Conservation (phyloP, 345 rosid genomes). For the Bruguiera sexangula region DNA sequence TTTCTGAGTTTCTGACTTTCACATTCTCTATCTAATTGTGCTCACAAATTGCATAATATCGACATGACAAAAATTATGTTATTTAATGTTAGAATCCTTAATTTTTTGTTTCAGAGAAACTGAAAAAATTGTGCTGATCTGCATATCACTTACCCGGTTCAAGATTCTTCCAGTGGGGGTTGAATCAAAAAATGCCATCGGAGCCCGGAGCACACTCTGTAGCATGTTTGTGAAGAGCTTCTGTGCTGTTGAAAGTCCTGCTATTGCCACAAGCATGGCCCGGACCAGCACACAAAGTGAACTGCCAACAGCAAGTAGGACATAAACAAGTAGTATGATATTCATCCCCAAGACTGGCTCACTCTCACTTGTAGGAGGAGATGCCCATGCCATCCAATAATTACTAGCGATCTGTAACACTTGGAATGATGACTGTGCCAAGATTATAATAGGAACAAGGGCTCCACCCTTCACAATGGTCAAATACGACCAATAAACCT, state of each 20-base stretch:
- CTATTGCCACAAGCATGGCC: slow-evolving; percentile 55
- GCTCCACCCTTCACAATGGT: slow-evolving; percentile 67
- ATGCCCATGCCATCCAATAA: slow-evolving; percentile 96
- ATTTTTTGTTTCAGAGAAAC: too few relatives aligned
- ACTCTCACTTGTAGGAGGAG: slow-evolving; percentile 60
- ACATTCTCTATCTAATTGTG: too few relatives aligned
- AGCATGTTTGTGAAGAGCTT: slow-evolving; percentile 77
- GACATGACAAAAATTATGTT: too few relatives aligned
- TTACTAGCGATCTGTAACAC: slow-evolving; percentile 76
- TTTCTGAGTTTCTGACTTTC: too few relatives aligned
- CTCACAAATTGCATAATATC: too few relatives aligned
- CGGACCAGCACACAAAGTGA: slow-evolving; percentile 68
- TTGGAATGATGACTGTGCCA: slow-evolving; percentile 89
- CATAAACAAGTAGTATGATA: slow-evolving; percentile 56
- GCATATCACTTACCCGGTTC: slow-evolving; percentile 60
- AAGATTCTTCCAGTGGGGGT: slow-evolving; percentile 94
- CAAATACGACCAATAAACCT: slow-evolving; percentile 78
- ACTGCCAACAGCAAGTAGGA: slow-evolving; percentile 63
- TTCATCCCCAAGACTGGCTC: slow-evolving; percentile 53
- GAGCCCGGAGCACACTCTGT: slow-evolving; percentile 64
- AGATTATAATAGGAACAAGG: slow-evolving; percentile 63
- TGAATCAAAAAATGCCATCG: slow-evolving; percentile 93
- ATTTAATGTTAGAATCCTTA: too few relatives aligned
- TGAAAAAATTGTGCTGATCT: too few relatives aligned
- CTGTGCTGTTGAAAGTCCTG: slow-evolving; percentile 77